Evolutionary conservation across 1,284 basidiomycete species (phyloP).

Genomic region (Apiotrichum montevideense): DNA sequence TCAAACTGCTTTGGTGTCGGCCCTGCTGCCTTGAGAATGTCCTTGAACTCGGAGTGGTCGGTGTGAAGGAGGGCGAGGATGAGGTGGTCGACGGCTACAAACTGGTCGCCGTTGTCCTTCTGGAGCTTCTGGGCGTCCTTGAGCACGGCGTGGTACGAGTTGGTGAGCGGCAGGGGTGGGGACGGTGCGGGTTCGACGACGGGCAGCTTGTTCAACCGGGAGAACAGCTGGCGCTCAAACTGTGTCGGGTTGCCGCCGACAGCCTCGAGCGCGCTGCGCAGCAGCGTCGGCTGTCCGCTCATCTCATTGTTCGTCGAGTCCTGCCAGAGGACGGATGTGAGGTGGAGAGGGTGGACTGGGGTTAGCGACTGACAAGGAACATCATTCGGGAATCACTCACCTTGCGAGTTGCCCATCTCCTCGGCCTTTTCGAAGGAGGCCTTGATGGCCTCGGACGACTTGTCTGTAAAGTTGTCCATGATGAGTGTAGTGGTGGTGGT

Average conservation of each 20-base stretch:
- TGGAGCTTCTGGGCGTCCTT: slow-evolving; percentile 72
- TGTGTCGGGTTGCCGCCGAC: slow-evolving; percentile 39
- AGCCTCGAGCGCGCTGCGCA: slow-evolving; percentile 40
- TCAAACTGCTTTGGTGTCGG: slow-evolving; percentile 49
- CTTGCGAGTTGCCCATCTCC: slow-evolving; percentile 41
- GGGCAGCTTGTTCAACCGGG: slow-evolving; percentile 56
- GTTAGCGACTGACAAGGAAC: neutral
- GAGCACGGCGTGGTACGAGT: slow-evolving; percentile 61
- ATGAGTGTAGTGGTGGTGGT: slow-evolving; percentile 5
- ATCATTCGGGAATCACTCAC: slow-evolving; percentile 18
- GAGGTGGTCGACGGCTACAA: slow-evolving; percentile 83
- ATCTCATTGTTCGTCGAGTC: slow-evolving; percentile 21
- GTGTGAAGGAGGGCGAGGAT: slow-evolving; percentile 64
- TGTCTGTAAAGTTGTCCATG: slow-evolving; percentile 48
- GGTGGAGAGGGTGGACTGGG: slow-evolving; percentile 46
- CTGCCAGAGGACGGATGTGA: slow-evolving; percentile 44
- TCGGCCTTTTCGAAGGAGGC: slow-evolving; percentile 50
- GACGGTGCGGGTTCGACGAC: slow-evolving; percentile 79
- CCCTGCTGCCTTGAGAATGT: slow-evolving; percentile 50
- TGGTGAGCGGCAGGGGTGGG: slow-evolving; percentile 60
- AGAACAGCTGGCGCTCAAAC: slow-evolving; percentile 41
- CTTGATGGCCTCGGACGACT: slow-evolving; percentile 51
- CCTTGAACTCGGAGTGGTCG: slow-evolving; percentile 43
- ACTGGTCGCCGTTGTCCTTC: slow-evolving; percentile 79
- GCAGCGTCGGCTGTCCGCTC: slow-evolving; percentile 36